Evolutionary conservation across 192 early-diverging fungal species (phyloP), one percentile per base, ranked within the genome.

Genomic region (Backusella morwellensis): DNA sequence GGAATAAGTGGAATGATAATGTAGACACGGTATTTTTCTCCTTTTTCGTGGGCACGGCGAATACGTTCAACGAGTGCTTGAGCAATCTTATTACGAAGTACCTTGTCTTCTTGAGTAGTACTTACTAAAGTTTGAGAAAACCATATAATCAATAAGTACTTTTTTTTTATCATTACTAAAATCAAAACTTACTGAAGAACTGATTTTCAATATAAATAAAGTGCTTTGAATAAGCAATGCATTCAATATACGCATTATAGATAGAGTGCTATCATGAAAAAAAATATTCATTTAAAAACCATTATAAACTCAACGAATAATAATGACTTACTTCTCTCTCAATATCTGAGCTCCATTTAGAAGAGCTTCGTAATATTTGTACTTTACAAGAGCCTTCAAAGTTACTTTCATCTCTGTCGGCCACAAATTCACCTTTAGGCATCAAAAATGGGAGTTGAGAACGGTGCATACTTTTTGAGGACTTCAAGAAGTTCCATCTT

Each of bases 141-240:
- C 17, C 36, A 4, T 14, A 59, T 47, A 6, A 34, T 17, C 1
- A 69, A 69, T 38, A 9, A 42, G 4, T 70, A 15, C 3, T n/a
- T n/a, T n/a, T 21, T 3, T 69, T n/a, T n/a, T 41, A 38, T 35
- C 11, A n/a, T 40, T 17, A 47, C 12, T 47, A 32, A 19, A 2
- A 73, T 23, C 0, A 44, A 21, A 26, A 72, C 87, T 75, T 85
- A 87, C 88, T 91, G 78, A 97, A 97, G 85, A 97, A 97, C 81
- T 97, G 95, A 79, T 97, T 96, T 78, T 97, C 95, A 70, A 97
- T 96, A 84, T 97, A 97, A 34, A 97, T 86, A 81, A 95, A 96
- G 77, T 97, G 94, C 75, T 94, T 85, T 9, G 95, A 91, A 36
- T 89, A 81, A 47, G 78, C 77, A 79, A 97, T 97, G 67, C 88